Evolutionary conservation across 176 grass and related monocot species (phyloP).

Genomic region (Avena sativa): DNA sequence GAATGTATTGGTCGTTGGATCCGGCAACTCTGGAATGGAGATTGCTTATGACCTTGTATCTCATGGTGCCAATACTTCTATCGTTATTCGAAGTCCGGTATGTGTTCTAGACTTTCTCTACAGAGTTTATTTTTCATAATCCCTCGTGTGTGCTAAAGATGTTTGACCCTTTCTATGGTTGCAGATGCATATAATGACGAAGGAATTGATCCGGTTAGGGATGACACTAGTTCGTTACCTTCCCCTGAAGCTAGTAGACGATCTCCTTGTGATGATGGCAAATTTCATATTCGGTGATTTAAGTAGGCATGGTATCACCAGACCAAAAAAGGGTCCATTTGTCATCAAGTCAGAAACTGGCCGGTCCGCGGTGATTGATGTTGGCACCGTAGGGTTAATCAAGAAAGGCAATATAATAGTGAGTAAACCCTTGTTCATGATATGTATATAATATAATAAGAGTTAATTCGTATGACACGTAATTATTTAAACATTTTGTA

Average conservation of each 20-base stretch:
- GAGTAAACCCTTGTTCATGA: not conserved
- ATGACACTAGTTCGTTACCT: not conserved
- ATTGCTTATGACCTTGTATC: not conserved
- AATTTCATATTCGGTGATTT: not conserved
- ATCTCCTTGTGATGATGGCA: not conserved
- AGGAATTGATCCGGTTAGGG: not conserved
- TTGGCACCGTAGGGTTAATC: not conserved
- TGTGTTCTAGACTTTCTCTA: not conserved
- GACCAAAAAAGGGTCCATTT: constrained; percentile 7
- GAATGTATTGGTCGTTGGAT: not conserved
- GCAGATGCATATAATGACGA: not conserved
- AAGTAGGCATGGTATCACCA: not conserved
- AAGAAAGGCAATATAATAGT: not conserved
- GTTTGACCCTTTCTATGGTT: not conserved
- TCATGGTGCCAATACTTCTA: constrained; percentile 16
- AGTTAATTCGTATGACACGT: not conserved
- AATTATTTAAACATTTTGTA: not conserved
- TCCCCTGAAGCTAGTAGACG: not conserved
- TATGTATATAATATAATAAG: not conserved
- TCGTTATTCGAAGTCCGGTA: not conserved
- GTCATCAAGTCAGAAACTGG: not conserved
- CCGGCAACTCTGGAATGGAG: constrained; percentile 5
- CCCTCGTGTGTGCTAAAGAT: too few relatives aligned
- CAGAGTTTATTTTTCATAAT: not conserved
- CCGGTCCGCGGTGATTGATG: not conserved